Percentiles rank a stretch among this genome's conserved stretches.
Conservation (phyloP, 176 grass and related monocot species). For the Calamus simplicifolius region DNA sequence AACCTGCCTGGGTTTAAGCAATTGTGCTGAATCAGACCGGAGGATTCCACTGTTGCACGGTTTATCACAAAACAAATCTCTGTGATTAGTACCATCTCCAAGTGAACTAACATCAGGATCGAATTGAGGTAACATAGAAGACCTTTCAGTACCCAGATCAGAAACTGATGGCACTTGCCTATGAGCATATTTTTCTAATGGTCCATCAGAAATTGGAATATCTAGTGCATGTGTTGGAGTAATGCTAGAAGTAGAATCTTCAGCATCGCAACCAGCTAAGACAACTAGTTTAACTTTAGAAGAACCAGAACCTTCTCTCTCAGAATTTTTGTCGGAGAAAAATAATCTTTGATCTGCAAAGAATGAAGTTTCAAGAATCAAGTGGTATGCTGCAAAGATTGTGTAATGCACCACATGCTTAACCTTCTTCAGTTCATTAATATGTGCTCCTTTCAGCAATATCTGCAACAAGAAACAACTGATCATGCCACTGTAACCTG, state of each 20-base stretch:
- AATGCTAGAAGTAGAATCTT: background rate
- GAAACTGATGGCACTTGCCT: too few species aligned
- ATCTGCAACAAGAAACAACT: slow-evolving; percentile 47
- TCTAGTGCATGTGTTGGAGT: slow-evolving; percentile 4
- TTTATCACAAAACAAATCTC: background rate
- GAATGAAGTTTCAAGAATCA: slow-evolving; percentile 86
- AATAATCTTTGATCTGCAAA: slow-evolving; percentile 76
- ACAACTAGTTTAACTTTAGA: background rate
- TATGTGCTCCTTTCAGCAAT: slow-evolving; percentile 65
- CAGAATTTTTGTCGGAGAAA: slow-evolving; percentile 34
- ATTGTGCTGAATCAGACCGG: background rate
- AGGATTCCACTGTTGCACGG: too few species aligned
- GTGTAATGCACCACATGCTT: slow-evolving; percentile 76
- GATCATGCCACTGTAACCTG: too few species aligned
- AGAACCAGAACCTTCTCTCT: slow-evolving; percentile 30
- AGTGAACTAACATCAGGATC: background rate
- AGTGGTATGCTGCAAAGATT: slow-evolving; percentile 74
- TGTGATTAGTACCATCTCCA: background rate
- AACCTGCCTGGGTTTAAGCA: background rate
- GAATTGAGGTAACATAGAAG: too few species aligned
- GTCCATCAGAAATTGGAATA: slow-evolving; percentile 5
- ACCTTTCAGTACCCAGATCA: too few species aligned
- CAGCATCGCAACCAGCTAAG: background rate
- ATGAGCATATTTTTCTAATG: too few species aligned
- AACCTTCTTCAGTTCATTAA: slow-evolving; percentile 73